Conservation (phyloP, 768 basidiomycete genomes). For the Auricularia sp. region DNA sequence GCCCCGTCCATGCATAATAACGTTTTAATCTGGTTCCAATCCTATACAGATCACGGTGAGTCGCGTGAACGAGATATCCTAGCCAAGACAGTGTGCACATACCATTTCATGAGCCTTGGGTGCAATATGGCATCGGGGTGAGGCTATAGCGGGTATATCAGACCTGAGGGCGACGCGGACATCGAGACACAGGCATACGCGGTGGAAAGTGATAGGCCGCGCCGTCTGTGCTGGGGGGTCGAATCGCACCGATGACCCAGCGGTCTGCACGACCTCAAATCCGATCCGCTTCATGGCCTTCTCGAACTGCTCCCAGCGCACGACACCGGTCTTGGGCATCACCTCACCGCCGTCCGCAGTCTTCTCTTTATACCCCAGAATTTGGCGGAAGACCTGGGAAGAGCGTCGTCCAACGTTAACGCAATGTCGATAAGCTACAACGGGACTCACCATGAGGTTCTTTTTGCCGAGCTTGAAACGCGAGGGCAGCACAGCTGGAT, state of each 20-base stretch:
- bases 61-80: not conserved
- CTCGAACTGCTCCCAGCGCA: not conserved
- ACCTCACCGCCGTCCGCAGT: not conserved
- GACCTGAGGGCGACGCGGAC: not conserved
- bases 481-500: not conserved
- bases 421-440: not conserved
- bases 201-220: constrained; percentile 5
- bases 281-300: constrained; percentile 4
- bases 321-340: not conserved
- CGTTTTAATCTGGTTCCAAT: not conserved
- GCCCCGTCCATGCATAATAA: not conserved
- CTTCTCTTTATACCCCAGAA: constrained; percentile 1
- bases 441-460: not conserved
- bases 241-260: constrained; percentile 4
- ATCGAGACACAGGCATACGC: not conserved
- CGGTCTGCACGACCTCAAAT: constrained; percentile 4
- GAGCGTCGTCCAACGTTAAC: not conserved
- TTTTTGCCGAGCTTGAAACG: not conserved
- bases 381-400: not conserved
- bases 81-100: not conserved
- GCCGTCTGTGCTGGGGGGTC: constrained; percentile 1
- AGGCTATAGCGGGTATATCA: not conserved
- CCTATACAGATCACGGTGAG: not conserved
- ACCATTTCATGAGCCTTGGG: not conserved
- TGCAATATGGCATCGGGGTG: not conserved